A percentile compares a stretch with the other conserved stretches of the same genome.
Conservation (phyloP, 768 basidiomycete species). For the Rhizopogon sp. region DNA sequence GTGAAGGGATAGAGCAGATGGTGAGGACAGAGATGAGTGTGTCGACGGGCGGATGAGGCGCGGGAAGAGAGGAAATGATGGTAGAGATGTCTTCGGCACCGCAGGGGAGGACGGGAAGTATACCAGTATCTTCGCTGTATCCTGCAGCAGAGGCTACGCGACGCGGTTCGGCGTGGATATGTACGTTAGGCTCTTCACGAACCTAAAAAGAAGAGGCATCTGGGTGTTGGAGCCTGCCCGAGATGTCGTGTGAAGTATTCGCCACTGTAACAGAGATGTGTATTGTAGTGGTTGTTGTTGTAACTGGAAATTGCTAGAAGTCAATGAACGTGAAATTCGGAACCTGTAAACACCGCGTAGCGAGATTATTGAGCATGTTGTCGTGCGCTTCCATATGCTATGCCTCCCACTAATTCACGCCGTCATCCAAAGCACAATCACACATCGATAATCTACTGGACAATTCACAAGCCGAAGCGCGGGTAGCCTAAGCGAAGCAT, state of each 20-base stretch:
- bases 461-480: conserved; percentile 70
- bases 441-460: conserved; percentile 65
- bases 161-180: conserved; percentile 58
- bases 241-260: too few species aligned
- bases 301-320: too few species aligned
- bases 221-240: too few species aligned
- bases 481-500: conserved; percentile 42
- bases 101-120: conserved; percentile 53
- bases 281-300: too few species aligned
- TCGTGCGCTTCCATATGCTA: conserved; percentile 41
- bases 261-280: too few species aligned
- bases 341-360: too few species aligned
- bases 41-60: conserved; percentile 38
- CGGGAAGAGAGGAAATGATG: conserved; percentile 40
- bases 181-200: conserved; percentile 50
- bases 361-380: conserved; percentile 74
- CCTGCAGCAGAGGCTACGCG: conserved; percentile 43
- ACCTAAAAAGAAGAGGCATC: too few species aligned
- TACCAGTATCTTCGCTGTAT: conserved; percentile 46
- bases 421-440: conserved; percentile 50
- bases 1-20: conserved; percentile 59
- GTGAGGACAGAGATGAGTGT: conserved; percentile 64
- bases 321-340: too few species aligned
- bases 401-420: background rate
- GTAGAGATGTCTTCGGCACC: conserved; percentile 54